Percentiles rank a stretch among this genome's conserved stretches.
Conservation (phyloP, 108 stramenopile genomes). For the Skeletonema costatum region DNA sequence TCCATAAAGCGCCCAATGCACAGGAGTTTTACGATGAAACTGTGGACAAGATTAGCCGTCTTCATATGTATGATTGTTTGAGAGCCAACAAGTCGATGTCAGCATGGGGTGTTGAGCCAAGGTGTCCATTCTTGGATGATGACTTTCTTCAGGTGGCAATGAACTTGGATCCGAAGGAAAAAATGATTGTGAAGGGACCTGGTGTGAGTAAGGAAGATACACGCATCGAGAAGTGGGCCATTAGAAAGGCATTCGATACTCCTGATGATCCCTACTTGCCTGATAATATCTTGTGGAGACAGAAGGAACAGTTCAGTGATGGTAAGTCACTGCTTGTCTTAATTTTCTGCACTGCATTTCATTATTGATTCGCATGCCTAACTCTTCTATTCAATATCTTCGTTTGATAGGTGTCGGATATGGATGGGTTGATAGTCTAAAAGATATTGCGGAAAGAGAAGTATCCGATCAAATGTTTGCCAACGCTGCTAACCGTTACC, state of each 20-base stretch:
- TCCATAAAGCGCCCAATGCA: slow-evolving; percentile 98
- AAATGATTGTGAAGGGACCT: slow-evolving; percentile 91
- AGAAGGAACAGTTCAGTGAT: slow-evolving; percentile 99
- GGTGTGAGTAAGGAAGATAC: slow-evolving; percentile 73
- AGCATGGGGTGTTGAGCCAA: slow-evolving; percentile 97
- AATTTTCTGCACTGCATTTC: neutral
- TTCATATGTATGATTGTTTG: slow-evolving; percentile 98
- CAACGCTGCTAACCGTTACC: slow-evolving; percentile 90
- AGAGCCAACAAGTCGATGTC: slow-evolving; percentile 99
- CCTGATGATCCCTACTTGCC: slow-evolving; percentile 99
- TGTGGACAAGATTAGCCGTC: slow-evolving; percentile 90
- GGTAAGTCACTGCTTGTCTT: slow-evolving; percentile 48
- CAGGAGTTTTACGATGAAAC: slow-evolving; percentile 97
- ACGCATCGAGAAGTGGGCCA: slow-evolving; percentile 95
- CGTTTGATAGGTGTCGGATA: slow-evolving; percentile 89
- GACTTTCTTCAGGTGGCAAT: slow-evolving; percentile 97
- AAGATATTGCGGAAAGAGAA: slow-evolving; percentile 89
- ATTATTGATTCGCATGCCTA: neutral
- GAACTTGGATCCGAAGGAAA: slow-evolving; percentile 93
- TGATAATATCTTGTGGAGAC: slow-evolving; percentile 96
- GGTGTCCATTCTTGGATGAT: slow-evolving; percentile 97
- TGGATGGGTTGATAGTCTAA: slow-evolving; percentile 96
- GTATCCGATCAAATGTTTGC: slow-evolving; percentile 95
- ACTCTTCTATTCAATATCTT: neutral
- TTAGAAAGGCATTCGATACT: slow-evolving; percentile 98